Evolutionary conservation across 768 basidiomycete species (phyloP).

Genomic region (Tubosaeta brunneosetosa): DNA sequence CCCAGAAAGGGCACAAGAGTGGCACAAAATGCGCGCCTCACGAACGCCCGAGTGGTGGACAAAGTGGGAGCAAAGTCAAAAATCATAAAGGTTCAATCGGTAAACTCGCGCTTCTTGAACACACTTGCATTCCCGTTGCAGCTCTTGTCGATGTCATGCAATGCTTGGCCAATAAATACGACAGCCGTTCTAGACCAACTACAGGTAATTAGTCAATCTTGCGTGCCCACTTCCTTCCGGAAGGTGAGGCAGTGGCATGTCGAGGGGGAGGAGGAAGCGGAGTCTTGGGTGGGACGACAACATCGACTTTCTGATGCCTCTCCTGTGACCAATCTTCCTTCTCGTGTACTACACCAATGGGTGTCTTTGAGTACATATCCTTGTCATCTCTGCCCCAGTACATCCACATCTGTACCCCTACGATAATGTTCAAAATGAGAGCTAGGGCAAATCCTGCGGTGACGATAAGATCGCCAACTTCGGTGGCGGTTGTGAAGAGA

Average conservation of each 20-base stretch:
- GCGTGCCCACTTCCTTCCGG: conserved; percentile 65
- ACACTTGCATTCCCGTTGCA: background rate
- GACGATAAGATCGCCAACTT: conserved; percentile 80
- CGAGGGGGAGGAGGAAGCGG: conserved; percentile 42
- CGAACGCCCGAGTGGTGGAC: conserved; percentile 28
- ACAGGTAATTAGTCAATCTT: conserved; percentile 57
- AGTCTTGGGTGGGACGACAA: conserved; percentile 40
- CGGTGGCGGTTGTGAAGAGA: conserved; percentile 88
- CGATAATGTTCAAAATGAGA: conserved; percentile 73
- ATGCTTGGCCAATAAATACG: conserved; percentile 15
- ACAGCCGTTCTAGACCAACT: conserved; percentile 9
- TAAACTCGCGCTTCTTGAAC: background rate
- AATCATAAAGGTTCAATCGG: conserved; percentile 2
- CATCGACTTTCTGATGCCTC: conserved; percentile 34
- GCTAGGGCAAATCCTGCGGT: conserved; percentile 81
- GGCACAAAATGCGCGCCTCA: conserved; percentile 22
- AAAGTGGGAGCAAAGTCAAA: conserved; percentile 26
- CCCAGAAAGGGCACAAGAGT: conserved; percentile 14
- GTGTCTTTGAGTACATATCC: conserved; percentile 21
- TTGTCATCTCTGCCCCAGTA: conserved; percentile 66
- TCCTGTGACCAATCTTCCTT: conserved; percentile 27
- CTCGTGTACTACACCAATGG: conserved; percentile 21
- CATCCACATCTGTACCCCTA: conserved; percentile 79
- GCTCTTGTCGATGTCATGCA: background rate
- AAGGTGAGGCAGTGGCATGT: conserved; percentile 39